Evolutionary conservation across 208 protist genomes (phyloP).

Genomic region (Crithidia thermophila): DNA sequence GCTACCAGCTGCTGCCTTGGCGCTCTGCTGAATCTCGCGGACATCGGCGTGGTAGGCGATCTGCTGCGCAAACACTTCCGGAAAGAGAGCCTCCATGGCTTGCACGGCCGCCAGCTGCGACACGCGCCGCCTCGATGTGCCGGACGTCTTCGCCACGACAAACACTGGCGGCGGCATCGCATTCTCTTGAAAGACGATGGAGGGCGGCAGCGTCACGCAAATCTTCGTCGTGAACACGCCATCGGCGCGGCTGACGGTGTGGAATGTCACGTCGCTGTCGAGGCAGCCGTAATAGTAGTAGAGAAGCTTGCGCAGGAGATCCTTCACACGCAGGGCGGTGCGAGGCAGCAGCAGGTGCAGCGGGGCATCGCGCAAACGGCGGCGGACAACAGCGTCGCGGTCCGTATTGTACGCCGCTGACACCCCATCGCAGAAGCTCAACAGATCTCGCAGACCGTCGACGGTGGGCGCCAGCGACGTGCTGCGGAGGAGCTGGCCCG

Average conservation of each 20-base stretch:
- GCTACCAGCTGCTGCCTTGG: conserved; percentile 27
- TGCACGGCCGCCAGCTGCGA: conserved; percentile 44
- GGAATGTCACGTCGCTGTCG: conserved; percentile 40
- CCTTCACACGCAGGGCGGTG: conserved; percentile 43
- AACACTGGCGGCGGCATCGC: conserved; percentile 2
- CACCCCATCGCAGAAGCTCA: conserved; percentile 17
- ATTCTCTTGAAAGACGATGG: not conserved
- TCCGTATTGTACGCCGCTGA: conserved; percentile 12
- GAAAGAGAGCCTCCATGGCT: conserved; percentile 60
- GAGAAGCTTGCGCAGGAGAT: conserved; percentile 53
- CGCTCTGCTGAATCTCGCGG: conserved; percentile 35
- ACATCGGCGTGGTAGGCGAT: conserved; percentile 64
- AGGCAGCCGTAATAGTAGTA: conserved; percentile 59
- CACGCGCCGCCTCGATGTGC: conserved; percentile 36
- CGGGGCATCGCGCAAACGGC: conserved; percentile 28
- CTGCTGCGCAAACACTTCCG: conserved; percentile 62
- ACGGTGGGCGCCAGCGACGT: conserved; percentile 7
- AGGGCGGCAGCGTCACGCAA: conserved; percentile 5
- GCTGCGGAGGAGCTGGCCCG: not conserved
- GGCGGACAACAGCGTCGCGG: conserved; percentile 2
- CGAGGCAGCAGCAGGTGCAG: conserved; percentile 61
- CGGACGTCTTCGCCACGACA: conserved; percentile 32
- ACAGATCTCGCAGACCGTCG: conserved; percentile 17
- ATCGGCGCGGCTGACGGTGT: not conserved
- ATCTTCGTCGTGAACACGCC: conserved; percentile 24